Evolutionary conservation across 208 protist species (phyloP).

Genomic region (Trypanosoma cruzi): DNA sequence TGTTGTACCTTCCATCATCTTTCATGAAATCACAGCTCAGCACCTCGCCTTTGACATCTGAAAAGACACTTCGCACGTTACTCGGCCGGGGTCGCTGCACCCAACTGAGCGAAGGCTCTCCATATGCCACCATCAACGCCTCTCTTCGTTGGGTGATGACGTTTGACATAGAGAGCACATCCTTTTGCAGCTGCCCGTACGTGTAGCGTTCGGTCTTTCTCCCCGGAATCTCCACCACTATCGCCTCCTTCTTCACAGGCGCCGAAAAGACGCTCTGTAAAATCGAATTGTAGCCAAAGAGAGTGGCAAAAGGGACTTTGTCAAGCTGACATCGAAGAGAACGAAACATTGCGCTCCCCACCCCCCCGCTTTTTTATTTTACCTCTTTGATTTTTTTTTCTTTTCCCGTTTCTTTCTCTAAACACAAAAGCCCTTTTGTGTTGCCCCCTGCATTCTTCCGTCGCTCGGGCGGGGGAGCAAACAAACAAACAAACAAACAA

Average conservation of each 20-base stretch:
- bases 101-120: conserved; percentile 55
- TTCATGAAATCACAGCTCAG: conserved; percentile 69
- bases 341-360: conserved; percentile 62
- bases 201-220: conserved; percentile 42
- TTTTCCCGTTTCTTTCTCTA: too few species aligned
- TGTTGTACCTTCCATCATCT: conserved; percentile 72
- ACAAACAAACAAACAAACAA: too few species aligned
- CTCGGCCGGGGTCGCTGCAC: conserved; percentile 52
- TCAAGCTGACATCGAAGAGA: conserved; percentile 21
- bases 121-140: conserved; percentile 36
- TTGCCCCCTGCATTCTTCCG: too few species aligned
- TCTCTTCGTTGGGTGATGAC: conserved; percentile 52
- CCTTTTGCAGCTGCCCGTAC: conserved; percentile 81
- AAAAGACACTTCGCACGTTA: conserved; percentile 69
- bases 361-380: too few species aligned
- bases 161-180: conserved; percentile 73
- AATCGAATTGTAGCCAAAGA: conserved; percentile 77
- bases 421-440: too few species aligned
- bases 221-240: conserved; percentile 72
- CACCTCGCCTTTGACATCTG: conserved; percentile 41
- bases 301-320: conserved; percentile 67
- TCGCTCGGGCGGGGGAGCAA: too few species aligned
- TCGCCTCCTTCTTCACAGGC: conserved; percentile 51
- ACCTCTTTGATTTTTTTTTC: too few species aligned
- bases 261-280: conserved; percentile 73